phyloP scores from a whole-genome alignment of 768 basidiomycete genomes.

The Obba rivulosa region DNA sequence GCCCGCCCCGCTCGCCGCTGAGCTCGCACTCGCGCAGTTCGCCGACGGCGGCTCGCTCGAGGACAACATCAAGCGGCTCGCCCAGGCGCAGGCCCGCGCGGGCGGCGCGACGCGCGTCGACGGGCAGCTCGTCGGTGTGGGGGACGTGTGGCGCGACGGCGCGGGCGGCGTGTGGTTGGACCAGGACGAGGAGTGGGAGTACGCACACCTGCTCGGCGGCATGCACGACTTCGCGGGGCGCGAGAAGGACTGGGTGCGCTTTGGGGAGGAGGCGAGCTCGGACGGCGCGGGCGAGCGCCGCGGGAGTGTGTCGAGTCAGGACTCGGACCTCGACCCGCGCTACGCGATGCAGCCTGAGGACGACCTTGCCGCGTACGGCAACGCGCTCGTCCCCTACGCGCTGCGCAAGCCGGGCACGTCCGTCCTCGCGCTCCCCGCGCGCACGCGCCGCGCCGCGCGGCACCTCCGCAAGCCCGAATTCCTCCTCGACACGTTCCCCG shows the following conservation, averaged over 20 bases:
- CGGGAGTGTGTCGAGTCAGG: slow-evolving; percentile 43
- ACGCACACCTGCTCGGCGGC: slow-evolving; percentile 49
- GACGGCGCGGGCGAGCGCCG: slow-evolving; percentile 29
- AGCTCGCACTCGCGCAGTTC: slow-evolving; percentile 68
- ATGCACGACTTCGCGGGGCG: slow-evolving; percentile 22
- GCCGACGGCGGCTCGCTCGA: slow-evolving; percentile 58
- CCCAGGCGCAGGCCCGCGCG: slow-evolving; percentile 50
- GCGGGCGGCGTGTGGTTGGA: slow-evolving; percentile 67
- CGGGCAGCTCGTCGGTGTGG: slow-evolving; percentile 31
- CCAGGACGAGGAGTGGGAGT: slow-evolving; percentile 67
- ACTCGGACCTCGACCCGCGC: slow-evolving; percentile 49
- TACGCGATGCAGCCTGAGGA: slow-evolving; percentile 41
- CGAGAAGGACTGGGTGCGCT: slow-evolving; percentile 31
- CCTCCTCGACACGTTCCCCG: slow-evolving; percentile 28
- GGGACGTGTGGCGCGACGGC: slow-evolving; percentile 54
- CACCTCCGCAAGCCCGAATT: slow-evolving; percentile 34
- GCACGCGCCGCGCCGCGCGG: slow-evolving; percentile 29
- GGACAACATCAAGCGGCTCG: slow-evolving; percentile 45
- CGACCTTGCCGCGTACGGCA: slow-evolving; percentile 30
- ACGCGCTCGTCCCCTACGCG: slow-evolving; percentile 19
- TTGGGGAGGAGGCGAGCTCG: slow-evolving; percentile 33
- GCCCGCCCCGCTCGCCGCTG: slow-evolving; percentile 53
- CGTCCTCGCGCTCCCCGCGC: slow-evolving; percentile 32
- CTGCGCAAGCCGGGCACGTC: slow-evolving; percentile 28
- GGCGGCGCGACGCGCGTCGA: slow-evolving; percentile 20